Base-by-base conservation (phyloP, 768 basidiomycete species). In the Stropharia rugosoannulata region DNA sequence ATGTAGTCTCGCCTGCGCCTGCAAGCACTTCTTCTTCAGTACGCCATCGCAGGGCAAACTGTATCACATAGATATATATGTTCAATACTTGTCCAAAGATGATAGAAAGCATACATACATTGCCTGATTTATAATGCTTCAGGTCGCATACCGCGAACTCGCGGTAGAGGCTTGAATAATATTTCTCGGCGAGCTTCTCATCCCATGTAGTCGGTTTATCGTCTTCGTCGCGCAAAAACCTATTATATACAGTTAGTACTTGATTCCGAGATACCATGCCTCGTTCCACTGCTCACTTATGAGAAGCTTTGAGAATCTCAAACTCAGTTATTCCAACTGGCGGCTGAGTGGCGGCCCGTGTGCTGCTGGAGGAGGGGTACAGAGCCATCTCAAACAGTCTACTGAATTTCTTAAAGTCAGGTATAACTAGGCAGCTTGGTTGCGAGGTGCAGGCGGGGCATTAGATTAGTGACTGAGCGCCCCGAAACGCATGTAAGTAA, bases 41-140 rank as follows among this genome's bases (percentile, higher is more conserved):
- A 35, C 96, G 80, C 96, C 96, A 98, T 12, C 96, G 87, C 4
- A 98, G 79, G 0, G 94, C 85, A 66, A 98, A 89, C 87, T 95
- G 58, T 22, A 10, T 7, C 41, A 8, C 37, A 52, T 25, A 57
- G 47, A 22, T 32, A 19, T 56, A 16, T n/a, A 8, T 37, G 56
- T 13, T 49, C 22, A 22, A 4, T 22, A 22, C 36, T 40, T 15
- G 29, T 51, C 12, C 27, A 45, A 18, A 41, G 39, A 9, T 18
- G 35, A 25, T 38, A 15, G 11, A 38, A 22, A 50, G 13, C 44
- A 29, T 19, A 68, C 86, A 59, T 58, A 95, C 93, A 57, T 90
- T 89, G 13, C 93, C 91, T 0, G 89, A 86, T 73, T 94, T 97
- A 78, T 92, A 97, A 66, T 98, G 96, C 74, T 98, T 98, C 57